Evolutionary conservation across 2,329 filamentous ascomycete genomes (phyloP).

Genomic region (Arthrocladium fulminans): DNA sequence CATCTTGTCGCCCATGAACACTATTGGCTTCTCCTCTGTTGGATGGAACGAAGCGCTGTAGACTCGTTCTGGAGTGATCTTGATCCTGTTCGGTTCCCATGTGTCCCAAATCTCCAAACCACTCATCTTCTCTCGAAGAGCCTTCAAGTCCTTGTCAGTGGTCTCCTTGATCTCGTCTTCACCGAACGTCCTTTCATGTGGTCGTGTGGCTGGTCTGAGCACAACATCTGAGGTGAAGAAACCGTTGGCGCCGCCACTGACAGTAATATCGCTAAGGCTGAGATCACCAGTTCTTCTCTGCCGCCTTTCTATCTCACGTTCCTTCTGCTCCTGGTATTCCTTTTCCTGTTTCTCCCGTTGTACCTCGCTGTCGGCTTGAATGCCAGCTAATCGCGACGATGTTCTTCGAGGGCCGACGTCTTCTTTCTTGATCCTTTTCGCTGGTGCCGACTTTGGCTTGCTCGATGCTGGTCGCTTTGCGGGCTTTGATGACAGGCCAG

Average conservation of each 20-base stretch:
- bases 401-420: slow-evolving; percentile 48
- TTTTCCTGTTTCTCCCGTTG: slow-evolving; percentile 62
- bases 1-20: slow-evolving; percentile 91
- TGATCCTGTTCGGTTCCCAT: slow-evolving; percentile 81
- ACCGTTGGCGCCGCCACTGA: slow-evolving; percentile 65
- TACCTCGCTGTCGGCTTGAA: slow-evolving; percentile 58
- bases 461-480: slow-evolving; percentile 35
- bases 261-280: slow-evolving; percentile 65
- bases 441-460: slow-evolving; percentile 37
- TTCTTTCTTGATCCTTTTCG: slow-evolving; percentile 54
- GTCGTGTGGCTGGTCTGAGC: slow-evolving; percentile 58
- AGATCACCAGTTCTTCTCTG: slow-evolving; percentile 59
- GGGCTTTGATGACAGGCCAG: slow-evolving; percentile 54
- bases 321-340: slow-evolving; percentile 48
- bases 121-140: slow-evolving; percentile 67
- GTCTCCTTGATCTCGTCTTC: slow-evolving; percentile 76
- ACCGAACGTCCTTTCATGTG: slow-evolving; percentile 75
- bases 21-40: slow-evolving; percentile 69
- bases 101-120: slow-evolving; percentile 70
- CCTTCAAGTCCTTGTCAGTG: slow-evolving; percentile 64
- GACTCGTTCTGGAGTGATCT: slow-evolving; percentile 77
- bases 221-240: slow-evolving; percentile 55
- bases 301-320: slow-evolving; percentile 53
- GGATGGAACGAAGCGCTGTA: slow-evolving; percentile 88
- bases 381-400: slow-evolving; percentile 53